phyloP scores from a whole-genome alignment of 225 moss, liverwort and hornwort species.

The Ulota crispa region DNA sequence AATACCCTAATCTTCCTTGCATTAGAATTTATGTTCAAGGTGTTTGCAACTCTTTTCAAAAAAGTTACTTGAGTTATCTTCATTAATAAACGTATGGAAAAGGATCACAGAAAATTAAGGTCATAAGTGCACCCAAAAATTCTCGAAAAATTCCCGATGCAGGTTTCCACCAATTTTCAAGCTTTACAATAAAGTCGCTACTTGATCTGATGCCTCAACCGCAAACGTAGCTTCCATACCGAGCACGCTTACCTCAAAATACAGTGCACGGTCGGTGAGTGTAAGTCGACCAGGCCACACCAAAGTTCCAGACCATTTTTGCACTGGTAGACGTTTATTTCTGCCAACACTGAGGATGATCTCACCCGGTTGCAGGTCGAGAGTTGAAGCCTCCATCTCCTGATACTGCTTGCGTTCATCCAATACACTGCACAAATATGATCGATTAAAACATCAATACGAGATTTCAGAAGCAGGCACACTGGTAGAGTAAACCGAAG shows the following conservation, averaged over 20 bases:
- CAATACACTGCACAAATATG: slow-evolving; percentile 50
- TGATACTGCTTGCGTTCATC: slow-evolving; percentile 68
- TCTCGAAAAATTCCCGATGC: neutral
- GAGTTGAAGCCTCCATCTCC: slow-evolving; percentile 56
- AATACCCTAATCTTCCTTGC: neutral
- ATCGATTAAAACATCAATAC: slow-evolving; percentile 10
- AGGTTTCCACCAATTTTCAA: neutral
- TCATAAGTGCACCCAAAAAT: neutral
- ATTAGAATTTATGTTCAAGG: neutral
- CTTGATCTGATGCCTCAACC: neutral
- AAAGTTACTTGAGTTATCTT: neutral
- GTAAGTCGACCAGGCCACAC: slow-evolving; percentile 98
- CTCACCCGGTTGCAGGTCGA: slow-evolving; percentile 68
- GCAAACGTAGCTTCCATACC: neutral
- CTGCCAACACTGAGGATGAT: slow-evolving; percentile 70
- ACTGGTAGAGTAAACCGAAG: neutral
- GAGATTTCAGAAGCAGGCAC: neutral
- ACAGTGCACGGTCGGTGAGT: slow-evolving; percentile 85
- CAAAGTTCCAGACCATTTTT: slow-evolving; percentile 76
- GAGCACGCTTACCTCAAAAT: slow-evolving; percentile 69
- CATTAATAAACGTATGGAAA: neutral
- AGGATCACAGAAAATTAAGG: neutral
- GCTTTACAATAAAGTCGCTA: neutral
- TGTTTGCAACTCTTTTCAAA: neutral
- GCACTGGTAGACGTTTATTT: slow-evolving; percentile 83